A percentile compares a stretch with the other conserved stretches of the same genome.
These are phyloP conservation scores for Entomortierella chlamydospora DNA, from an alignment of 192 early-diverging fungal genomes.

Conservation along the genomic window DNA sequence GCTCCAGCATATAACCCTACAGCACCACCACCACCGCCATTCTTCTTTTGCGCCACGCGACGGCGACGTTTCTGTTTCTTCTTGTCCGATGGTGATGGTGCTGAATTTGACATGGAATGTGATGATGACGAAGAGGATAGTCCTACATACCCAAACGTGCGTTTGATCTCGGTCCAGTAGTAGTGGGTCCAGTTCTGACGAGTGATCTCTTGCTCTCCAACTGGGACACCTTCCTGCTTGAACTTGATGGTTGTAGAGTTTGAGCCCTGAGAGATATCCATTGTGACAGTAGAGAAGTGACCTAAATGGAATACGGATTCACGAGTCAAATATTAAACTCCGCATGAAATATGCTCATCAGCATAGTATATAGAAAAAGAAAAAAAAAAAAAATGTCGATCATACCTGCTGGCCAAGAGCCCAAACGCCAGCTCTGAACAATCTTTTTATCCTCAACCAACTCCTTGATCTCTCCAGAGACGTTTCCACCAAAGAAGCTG, in stretches of 20 bases:
- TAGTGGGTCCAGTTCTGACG: slow-evolving; percentile 90
- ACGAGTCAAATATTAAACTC: too few species aligned
- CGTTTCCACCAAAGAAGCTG: slow-evolving; percentile 89
- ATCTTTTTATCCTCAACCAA: slow-evolving; percentile 81
- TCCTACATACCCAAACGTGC: slow-evolving; percentile 85
- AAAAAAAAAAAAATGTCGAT: slow-evolving; percentile 7
- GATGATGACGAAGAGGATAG: slow-evolving; percentile 28
- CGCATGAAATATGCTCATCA: slow-evolving; percentile 1
- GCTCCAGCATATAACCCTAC: slow-evolving; percentile 38
- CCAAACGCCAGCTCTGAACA: slow-evolving; percentile 88
- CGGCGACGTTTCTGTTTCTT: slow-evolving; percentile 39
- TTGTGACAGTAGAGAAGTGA: slow-evolving; percentile 86
- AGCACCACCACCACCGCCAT: slow-evolving; percentile 26
- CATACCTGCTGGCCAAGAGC: slow-evolving; percentile 80
- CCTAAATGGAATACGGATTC: too few species aligned
- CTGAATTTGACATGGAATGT: slow-evolving; percentile 7
- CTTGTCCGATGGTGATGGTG: slow-evolving; percentile 37
- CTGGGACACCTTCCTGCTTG: slow-evolving; percentile 85
- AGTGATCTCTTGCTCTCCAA: slow-evolving; percentile 89
- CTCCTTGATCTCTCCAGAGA: slow-evolving; percentile 82
- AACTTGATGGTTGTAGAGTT: slow-evolving; percentile 77
- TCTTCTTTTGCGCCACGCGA: slow-evolving; percentile 9
- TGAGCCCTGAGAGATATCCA: slow-evolving; percentile 76
- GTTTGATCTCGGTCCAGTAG: slow-evolving; percentile 95
- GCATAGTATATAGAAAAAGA: too few species aligned